Base-by-base conservation (phyloP, 495 filamentous ascomycete genomes). In the Thozetella sp. region DNA sequence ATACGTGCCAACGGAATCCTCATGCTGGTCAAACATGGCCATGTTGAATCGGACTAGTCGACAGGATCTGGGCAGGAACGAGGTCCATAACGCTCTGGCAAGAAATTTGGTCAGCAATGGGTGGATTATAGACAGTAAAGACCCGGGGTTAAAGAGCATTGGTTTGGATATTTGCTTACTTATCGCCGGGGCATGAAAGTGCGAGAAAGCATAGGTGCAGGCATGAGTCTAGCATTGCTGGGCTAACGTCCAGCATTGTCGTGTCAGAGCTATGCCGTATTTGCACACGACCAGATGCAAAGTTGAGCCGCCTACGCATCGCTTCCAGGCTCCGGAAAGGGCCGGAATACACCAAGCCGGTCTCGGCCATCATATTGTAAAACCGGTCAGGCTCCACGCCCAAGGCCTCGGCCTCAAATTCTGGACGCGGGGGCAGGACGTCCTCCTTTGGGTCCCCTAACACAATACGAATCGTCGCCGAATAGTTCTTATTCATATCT, bases 151-250 rank as follows among this genome's bases (percentile, higher is more conserved):
- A n/a, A n/a, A n/a, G n/a, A n/a, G n/a, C n/a, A n/a, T 19, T 34
- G 13, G 22, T 25, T 3, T 37, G 2, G 2, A 23, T 22, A 57
- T 13, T 51, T n/a, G 20, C 46, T 50, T 56, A 69, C 67, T 56
- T 67, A 43, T 84, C 81, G 17, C 74, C 76, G 2, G 81, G 80
- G 1, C 72, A 73, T 0, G 80, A 72, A 24, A 78, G 72, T 0
- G 79, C 71, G 23, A 77, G 57, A 25, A 83, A 77, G 0, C 72
- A 69, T 0, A 73, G 65, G 46, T 85, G 82, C 30, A 84, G 76
- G 46, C 73, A 79, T 22, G 65, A 67, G 54, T 84, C 82, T 10
- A 85, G 66, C 0, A 75, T 78, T 0, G 73, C 75, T 13, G 82
- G 81, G 57, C 81, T 82, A 53, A 80, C 72, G 60, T 57, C 24